These are phyloP conservation scores for Colletotrichum agaves DNA, from an alignment of 2,329 filamentous ascomycete species.

Conservation along the genomic window DNA sequence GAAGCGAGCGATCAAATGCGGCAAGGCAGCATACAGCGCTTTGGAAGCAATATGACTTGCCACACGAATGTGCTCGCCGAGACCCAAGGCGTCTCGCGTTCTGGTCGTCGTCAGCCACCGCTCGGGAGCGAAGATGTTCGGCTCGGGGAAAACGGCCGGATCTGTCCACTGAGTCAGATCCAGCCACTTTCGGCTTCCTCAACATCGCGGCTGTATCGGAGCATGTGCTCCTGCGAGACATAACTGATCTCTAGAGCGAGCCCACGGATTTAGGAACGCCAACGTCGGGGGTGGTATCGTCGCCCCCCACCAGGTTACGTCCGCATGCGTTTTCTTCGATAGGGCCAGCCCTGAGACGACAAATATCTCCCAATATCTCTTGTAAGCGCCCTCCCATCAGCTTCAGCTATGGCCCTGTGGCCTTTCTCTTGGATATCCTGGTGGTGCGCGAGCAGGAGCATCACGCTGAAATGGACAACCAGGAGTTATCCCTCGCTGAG, in stretches of 20 bases:
- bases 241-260: conserved; percentile 41
- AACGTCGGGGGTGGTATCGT: conserved; percentile 65
- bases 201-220: too few relatives aligned
- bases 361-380: conserved; percentile 40
- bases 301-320: conserved; percentile 40
- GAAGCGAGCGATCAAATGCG: conserved; percentile 61
- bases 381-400: conserved; percentile 23
- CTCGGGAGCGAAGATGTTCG: conserved; percentile 66
- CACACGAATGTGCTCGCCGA: conserved; percentile 64
- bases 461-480: conserved; percentile 73
- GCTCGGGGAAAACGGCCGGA: conserved; percentile 69
- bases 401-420: too few relatives aligned
- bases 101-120: conserved; percentile 48
- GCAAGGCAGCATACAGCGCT: conserved; percentile 60
- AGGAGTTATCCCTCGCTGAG: conserved; percentile 66
- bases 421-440: conserved; percentile 42
- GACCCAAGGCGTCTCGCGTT: conserved; percentile 58
- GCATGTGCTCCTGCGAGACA: too few relatives aligned
- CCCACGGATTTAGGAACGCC: conserved; percentile 44
- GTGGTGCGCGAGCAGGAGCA: conserved; percentile 41
- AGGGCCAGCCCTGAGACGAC: conserved; percentile 39
- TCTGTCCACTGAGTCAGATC: conserved; percentile 49
- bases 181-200: too few relatives aligned
- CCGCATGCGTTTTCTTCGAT: conserved; percentile 38
- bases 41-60: conserved; percentile 64